Percentiles rank a stretch among this genome's conserved stretches.
Conservation (phyloP, 2,329 filamentous ascomycete species). For the Aschersonia sp. region DNA sequence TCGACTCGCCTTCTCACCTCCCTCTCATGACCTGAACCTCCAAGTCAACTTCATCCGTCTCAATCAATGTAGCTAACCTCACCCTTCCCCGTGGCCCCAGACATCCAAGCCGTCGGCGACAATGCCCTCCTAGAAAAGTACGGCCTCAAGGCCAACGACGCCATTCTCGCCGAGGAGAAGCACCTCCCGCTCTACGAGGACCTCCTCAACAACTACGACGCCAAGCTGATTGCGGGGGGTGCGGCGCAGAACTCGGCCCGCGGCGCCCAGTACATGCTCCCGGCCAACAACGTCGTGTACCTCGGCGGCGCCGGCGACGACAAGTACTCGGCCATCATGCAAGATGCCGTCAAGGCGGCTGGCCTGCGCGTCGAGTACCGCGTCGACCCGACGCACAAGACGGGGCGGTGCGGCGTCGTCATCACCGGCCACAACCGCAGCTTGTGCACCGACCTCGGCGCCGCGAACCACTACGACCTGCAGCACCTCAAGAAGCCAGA, state of each 20-base stretch:
- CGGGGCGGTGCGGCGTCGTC: conserved; percentile 88
- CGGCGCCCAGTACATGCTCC: conserved; percentile 91
- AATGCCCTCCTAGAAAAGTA: conserved; percentile 85
- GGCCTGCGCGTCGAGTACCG: conserved; percentile 93
- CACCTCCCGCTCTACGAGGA: conserved; percentile 88
- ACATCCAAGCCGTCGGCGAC: conserved; percentile 82
- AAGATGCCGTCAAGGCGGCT: conserved; percentile 71
- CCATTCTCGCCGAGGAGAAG: conserved; percentile 88
- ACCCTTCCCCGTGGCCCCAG: conserved; percentile 25
- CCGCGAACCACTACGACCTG: conserved; percentile 92
- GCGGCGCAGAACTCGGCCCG: conserved; percentile 96
- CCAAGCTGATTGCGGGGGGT: conserved; percentile 89
- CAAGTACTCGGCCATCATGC: conserved; percentile 84
- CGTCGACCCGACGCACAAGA: conserved; percentile 69
- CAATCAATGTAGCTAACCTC: background rate
- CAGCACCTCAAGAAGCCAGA: conserved; percentile 84
- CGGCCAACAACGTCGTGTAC: conserved; percentile 80
- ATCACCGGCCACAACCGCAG: conserved; percentile 95
- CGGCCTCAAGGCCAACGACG: conserved; percentile 86
- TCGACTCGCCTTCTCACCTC: too few relatives aligned
- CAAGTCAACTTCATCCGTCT: background rate
- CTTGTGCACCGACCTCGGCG: conserved; percentile 88
- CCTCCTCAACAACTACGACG: conserved; percentile 79
- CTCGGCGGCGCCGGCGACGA: conserved; percentile 89
- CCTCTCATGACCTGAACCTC: background rate